A percentile compares a stretch with the other conserved stretches of the same genome.
phyloP scores from a whole-genome alignment of 495 filamentous ascomycete genomes.

The Hypoxylon fuscum region DNA sequence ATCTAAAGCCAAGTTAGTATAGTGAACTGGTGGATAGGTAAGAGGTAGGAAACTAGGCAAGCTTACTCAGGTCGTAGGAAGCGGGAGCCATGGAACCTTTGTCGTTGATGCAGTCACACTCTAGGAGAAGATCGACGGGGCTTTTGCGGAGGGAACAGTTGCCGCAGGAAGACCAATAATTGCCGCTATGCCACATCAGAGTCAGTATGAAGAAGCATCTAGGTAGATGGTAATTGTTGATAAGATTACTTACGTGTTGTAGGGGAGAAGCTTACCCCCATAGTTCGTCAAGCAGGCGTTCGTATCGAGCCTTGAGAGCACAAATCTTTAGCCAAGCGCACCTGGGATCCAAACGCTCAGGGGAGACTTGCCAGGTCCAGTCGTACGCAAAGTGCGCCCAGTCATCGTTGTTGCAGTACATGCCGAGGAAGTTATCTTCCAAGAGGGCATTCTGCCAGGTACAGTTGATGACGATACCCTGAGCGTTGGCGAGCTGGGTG shows the following conservation, averaged over 20 bases:
- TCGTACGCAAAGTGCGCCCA: conserved; percentile 42
- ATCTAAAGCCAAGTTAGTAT: conserved; percentile 30
- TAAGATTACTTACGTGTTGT: conserved; percentile 23
- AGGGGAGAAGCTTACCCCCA: conserved; percentile 38
- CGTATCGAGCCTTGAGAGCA: conserved; percentile 41
- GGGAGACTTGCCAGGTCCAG: conserved; percentile 42
- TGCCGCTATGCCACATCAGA: conserved; percentile 32
- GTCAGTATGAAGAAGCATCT: background rate
- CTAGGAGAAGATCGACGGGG: conserved; percentile 32
- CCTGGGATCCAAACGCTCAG: background rate
- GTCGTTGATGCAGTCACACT: conserved; percentile 35
- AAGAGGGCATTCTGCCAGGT: conserved; percentile 43
- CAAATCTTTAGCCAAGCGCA: conserved; percentile 18
- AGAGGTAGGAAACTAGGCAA: background rate
- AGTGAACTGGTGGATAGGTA: background rate
- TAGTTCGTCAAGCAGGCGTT: conserved; percentile 41
- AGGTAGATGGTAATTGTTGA: background rate
- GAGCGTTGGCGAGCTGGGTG: conserved; percentile 18
- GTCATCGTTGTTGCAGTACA: conserved; percentile 46
- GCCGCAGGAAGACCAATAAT: conserved; percentile 42
- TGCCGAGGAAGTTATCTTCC: conserved; percentile 37
- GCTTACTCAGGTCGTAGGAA: conserved; percentile 45
- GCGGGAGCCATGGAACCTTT: conserved; percentile 5
- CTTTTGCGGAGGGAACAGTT: conserved; percentile 36
- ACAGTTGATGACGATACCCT: conserved; percentile 40